phyloP scores from a whole-genome alignment of 176 grass and related monocot genomes.

The Carex cristatella region DNA sequence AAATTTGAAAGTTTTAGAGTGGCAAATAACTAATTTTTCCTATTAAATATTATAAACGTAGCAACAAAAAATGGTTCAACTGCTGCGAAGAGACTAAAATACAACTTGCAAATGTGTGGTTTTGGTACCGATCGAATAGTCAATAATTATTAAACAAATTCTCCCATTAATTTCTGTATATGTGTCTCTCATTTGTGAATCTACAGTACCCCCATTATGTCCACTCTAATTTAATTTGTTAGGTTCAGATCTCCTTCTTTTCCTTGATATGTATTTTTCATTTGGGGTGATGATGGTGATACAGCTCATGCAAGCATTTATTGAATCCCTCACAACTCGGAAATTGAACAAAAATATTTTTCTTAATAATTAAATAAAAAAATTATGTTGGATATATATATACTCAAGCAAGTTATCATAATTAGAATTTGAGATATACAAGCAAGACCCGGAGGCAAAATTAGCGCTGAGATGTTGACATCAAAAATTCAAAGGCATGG shows the following conservation, averaged over 20 bases:
- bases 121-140: background rate
- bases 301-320: background rate
- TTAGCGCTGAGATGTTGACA: background rate
- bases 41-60: background rate
- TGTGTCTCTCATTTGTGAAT: background rate
- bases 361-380: background rate
- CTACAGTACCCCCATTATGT: background rate
- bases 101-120: slow-evolving; percentile 2
- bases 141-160: background rate
- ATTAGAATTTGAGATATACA: background rate
- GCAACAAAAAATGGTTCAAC: background rate
- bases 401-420: background rate
- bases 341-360: background rate
- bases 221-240: background rate
- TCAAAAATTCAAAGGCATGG: background rate
- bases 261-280: background rate
- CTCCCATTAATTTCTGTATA: background rate
- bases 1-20: too few species aligned
- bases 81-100: background rate
- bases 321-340: background rate
- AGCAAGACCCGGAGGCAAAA: background rate
- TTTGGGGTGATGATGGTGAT: background rate
- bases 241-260: background rate
- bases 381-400: background rate
- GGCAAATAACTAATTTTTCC: too few species aligned